phyloP scores from a whole-genome alignment of 805 yeast species.

The Saccharomyces paradoxus region DNA sequence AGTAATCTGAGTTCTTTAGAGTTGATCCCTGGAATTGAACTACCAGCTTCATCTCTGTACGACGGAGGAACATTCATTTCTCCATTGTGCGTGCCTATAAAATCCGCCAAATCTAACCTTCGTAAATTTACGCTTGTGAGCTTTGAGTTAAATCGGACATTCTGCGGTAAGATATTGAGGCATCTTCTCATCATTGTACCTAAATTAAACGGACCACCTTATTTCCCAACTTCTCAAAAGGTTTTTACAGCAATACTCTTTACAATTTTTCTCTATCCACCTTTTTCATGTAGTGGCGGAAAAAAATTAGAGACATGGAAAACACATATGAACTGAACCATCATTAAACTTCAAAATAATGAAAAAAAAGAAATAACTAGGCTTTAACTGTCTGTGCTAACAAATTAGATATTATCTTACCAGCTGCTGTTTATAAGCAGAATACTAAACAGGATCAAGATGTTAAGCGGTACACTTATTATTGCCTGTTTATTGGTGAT shows the following conservation, averaged over 20 bases:
- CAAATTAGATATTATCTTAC: background rate
- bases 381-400: background rate
- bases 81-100: background rate
- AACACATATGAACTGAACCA: background rate
- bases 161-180: background rate
- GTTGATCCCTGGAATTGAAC: conserved; percentile 11
- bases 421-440: background rate
- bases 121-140: conserved; percentile 1
- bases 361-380: background rate
- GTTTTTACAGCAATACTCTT: background rate
- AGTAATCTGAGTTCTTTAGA: conserved; percentile 39
- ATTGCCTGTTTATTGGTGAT: conserved; percentile 13
- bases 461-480: conserved; percentile 12
- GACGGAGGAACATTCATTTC: conserved; percentile 5
- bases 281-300: background rate
- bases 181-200: background rate
- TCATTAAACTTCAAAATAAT: background rate
- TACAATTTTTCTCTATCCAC: background rate
- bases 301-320: background rate
- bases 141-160: conserved; percentile 1
- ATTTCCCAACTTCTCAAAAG: background rate
- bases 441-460: background rate
- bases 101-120: conserved; percentile 2
- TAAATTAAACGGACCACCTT: background rate
- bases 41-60: conserved; percentile 25